Percentiles rank a stretch among this genome's conserved stretches.
Evolutionary conservation across 208 protist species (phyloP).

Genomic region (Leishmania braziliensis): DNA sequence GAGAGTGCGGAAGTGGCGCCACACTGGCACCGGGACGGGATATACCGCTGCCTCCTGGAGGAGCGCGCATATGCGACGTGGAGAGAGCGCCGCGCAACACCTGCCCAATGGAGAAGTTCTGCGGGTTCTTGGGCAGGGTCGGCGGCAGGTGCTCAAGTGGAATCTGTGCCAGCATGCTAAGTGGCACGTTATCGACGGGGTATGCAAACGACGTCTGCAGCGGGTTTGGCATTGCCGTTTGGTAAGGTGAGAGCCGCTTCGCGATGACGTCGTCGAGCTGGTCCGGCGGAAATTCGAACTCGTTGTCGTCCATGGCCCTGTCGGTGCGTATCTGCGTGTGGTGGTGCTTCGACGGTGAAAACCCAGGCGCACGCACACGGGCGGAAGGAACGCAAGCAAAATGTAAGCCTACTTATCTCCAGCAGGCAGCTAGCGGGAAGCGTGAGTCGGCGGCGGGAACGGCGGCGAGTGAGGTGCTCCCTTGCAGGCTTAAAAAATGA

Average conservation of each 20-base stretch:
- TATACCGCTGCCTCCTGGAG: neutral
- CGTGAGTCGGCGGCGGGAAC: neutral
- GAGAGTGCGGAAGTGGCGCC: constrained; percentile 11
- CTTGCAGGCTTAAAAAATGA: neutral
- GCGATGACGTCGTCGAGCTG: constrained; percentile 43
- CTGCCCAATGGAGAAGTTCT: constrained; percentile 66
- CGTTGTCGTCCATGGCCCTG: constrained; percentile 41
- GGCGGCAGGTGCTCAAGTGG: constrained; percentile 79
- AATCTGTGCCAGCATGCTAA: constrained; percentile 53
- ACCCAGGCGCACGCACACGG: neutral
- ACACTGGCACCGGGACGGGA: neutral
- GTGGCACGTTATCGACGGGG: constrained; percentile 30
- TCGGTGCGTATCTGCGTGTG: neutral
- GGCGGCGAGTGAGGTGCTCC: neutral
- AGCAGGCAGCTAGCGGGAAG: neutral
- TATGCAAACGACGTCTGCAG: constrained; percentile 5
- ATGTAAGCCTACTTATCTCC: neutral
- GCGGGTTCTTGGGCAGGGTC: constrained; percentile 46
- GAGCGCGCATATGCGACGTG: constrained; percentile 14
- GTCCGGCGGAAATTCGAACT: constrained; percentile 88
- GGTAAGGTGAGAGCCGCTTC: constrained; percentile 9
- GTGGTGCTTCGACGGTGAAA: neutral
- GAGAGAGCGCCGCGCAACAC: constrained; percentile 45
- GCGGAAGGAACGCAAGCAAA: neutral
- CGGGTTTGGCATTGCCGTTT: constrained; percentile 6